These are phyloP conservation scores for Thalia dealbata DNA, from an alignment of 176 grass and related monocot genomes.

Conservation along the genomic window DNA sequence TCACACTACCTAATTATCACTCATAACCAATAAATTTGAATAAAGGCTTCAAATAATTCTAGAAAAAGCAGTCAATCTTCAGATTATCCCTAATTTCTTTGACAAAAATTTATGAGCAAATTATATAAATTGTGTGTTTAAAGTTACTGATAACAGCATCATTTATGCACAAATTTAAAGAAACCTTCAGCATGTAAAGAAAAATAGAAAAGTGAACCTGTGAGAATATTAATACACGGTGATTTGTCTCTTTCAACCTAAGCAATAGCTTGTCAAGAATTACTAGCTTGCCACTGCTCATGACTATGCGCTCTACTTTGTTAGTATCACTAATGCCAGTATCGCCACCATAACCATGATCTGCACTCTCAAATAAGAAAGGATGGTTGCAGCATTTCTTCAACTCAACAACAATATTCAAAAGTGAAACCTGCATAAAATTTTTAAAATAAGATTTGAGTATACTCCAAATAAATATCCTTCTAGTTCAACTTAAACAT, in stretches of 20 bases:
- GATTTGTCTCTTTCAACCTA: constrained; percentile 87
- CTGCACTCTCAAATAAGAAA: constrained; percentile 98
- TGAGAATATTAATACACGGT: constrained; percentile 96
- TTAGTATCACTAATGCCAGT: constrained; percentile 55
- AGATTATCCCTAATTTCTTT: not conserved
- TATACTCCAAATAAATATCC: not conserved
- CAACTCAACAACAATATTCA: constrained; percentile 96
- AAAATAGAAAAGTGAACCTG: constrained; percentile 11
- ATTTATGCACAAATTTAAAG: not conserved
- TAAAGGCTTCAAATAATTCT: not conserved
- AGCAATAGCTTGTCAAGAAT: constrained; percentile 82
- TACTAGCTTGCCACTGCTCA: constrained; percentile 97
- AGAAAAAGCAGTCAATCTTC: not conserved
- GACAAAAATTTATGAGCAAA: not conserved
- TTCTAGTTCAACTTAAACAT: not conserved
- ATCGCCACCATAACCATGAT: constrained; percentile 99
- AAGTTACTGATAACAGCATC: not conserved
- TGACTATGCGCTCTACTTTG: constrained; percentile 93
- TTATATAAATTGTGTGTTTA: not conserved
- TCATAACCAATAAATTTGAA: not conserved
- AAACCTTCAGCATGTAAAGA: not conserved
- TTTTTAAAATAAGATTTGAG: not conserved
- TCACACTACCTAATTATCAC: not conserved
- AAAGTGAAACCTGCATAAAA: constrained; percentile 74
- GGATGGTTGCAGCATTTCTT: constrained; percentile 99